These are phyloP conservation scores for Aspergillus awamori DNA, from an alignment of 2,329 filamentous ascomycete species.

Conservation along the genomic window DNA sequence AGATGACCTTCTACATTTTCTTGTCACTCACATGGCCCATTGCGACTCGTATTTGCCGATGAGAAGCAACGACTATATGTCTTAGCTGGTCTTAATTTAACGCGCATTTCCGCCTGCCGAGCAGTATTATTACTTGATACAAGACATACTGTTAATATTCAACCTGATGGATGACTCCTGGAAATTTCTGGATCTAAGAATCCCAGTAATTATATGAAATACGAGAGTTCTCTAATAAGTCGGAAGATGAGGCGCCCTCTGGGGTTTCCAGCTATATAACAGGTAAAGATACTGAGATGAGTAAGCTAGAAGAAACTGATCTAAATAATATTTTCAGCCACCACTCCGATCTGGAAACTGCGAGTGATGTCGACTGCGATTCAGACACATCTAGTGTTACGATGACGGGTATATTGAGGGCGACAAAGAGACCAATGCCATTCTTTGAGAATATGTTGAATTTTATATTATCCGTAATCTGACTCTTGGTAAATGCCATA, in stretches of 20 bases:
- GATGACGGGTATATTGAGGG: too few species aligned
- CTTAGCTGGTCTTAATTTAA: slow-evolving; percentile 18
- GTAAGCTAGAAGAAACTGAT: slow-evolving; percentile 4
- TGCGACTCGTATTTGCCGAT: slow-evolving; percentile 21
- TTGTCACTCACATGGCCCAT: slow-evolving; percentile 13
- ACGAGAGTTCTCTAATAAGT: neutral
- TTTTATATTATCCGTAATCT: too few species aligned
- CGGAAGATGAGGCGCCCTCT: neutral
- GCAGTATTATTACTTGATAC: slow-evolving; percentile 25
- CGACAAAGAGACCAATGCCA: too few species aligned
- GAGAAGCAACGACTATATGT: slow-evolving; percentile 22
- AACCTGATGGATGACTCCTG: slow-evolving; percentile 1
- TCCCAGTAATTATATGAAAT: neutral
- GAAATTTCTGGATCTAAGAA: slow-evolving; percentile 4
- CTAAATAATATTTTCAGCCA: slow-evolving; percentile 8
- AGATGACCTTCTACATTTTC: slow-evolving; percentile 21
- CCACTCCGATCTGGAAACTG: too few species aligned
- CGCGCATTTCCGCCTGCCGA: slow-evolving; percentile 19
- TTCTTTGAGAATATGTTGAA: too few species aligned
- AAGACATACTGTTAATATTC: slow-evolving; percentile 9
- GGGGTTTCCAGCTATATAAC: slow-evolving; percentile 6
- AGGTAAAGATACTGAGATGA: neutral
- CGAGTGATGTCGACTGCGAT: too few species aligned
- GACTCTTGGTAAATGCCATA: too few species aligned
- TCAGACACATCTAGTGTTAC: too few species aligned